Conservation (phyloP, 108 stramenopile genomes). For the Phaeodactylum tricornutum region DNA sequence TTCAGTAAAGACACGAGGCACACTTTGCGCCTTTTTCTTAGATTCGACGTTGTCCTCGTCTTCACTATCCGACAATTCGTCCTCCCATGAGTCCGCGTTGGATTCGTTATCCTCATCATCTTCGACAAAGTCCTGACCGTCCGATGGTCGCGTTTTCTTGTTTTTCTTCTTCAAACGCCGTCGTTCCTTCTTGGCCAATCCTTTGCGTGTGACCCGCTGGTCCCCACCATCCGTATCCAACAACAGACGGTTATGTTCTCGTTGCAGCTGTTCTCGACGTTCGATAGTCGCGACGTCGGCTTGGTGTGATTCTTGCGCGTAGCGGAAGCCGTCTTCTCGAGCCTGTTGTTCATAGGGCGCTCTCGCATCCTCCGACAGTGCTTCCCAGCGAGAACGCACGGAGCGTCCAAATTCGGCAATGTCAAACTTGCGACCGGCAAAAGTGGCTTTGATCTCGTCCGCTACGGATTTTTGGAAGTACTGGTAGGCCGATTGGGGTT, state of each 20-base stretch:
- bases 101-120: conserved; percentile 24
- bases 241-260: conserved; percentile 43
- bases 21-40: conserved; percentile 10
- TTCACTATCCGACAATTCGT: conserved; percentile 23
- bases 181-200: conserved; percentile 32
- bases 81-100: conserved; percentile 17
- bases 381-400: conserved; percentile 54
- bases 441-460: conserved; percentile 40
- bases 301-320: conserved; percentile 52
- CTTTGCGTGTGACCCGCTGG: conserved; percentile 24
- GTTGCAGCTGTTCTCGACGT: conserved; percentile 29
- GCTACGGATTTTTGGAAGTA: conserved; percentile 56
- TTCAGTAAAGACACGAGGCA: conserved; percentile 17
- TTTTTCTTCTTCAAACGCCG: conserved; percentile 29
- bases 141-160: conserved; percentile 20
- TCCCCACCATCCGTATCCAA: conserved; percentile 39
- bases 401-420: conserved; percentile 47
- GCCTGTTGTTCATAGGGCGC: conserved; percentile 48
- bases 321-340: conserved; percentile 38
- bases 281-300: conserved; percentile 64
- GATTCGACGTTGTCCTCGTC: conserved; percentile 26
- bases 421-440: conserved; percentile 36
- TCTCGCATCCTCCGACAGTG: conserved; percentile 20
- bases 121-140: conserved; percentile 28
- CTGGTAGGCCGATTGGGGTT: conserved; percentile 53